Base-by-base conservation (phyloP, 169 alveolate species). In the Eimeria falciformis region DNA sequence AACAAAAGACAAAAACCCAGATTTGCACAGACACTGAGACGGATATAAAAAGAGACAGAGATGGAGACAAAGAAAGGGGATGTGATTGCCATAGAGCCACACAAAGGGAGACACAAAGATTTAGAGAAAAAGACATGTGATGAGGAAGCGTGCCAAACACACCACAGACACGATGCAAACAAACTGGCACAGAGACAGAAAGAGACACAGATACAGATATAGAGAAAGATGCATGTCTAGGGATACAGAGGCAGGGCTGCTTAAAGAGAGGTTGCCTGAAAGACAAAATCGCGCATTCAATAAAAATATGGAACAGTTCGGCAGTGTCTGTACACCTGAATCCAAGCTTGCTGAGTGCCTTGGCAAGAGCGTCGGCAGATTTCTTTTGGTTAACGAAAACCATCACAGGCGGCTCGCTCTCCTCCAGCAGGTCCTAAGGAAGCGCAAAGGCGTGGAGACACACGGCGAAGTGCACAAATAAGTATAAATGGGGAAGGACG, bases 351-450 rank as follows among this genome's bases (percentile, higher is more conserved):
- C 93, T 91, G 5, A 98, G 93, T 29, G 94, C 94, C 85, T 95
- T 95, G 7, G 97, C 96, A 47, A 98, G 92, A 40, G 95, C 96
- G 78, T 98, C 99, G 17, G 98, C 99, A 45, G 96, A 98, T 88
- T 96, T 97, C 94, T 98, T 98, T 66, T 97, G 97, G 87, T 98
- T 98, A 25, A 97, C 99, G 95, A 98, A 98, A 11, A 98, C 97
- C 82, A 98, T 97, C n/a, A 98, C 97, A 18, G 99, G 99, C 11
- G 99, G 98, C 92, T 96, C 97, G 37, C 96, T 93, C 14, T 66
- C 66, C 56, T 93, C 94, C 37, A 90, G 77, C 11, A 90, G 4
- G 37, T 90, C 94, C 86, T 88, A 79, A 27, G 27, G 9, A 3
- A 0, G 53, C 45, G 29, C 7, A 29, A 50, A 27, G 45, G 7